Percentiles rank a stretch among this genome's conserved stretches.
phyloP scores from a whole-genome alignment of 371 early-diverging fungal genomes.

The Mucor sp. region DNA sequence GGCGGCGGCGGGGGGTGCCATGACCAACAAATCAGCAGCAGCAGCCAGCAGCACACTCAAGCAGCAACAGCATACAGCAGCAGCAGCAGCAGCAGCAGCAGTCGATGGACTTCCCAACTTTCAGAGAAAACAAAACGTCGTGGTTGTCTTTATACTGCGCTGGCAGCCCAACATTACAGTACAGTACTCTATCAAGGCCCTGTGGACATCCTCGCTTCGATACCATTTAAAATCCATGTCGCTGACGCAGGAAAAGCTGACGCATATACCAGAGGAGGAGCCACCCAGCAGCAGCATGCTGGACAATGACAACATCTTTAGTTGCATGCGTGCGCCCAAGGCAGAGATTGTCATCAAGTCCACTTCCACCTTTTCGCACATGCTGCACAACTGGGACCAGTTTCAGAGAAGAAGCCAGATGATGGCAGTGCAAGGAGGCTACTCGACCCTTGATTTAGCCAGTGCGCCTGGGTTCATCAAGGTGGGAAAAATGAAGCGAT shows the following conservation, averaged over 20 bases:
- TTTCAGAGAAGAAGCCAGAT: slow-evolving; percentile 44
- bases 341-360: slow-evolving; percentile 48
- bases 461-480: slow-evolving; percentile 62
- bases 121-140: slow-evolving; percentile 42
- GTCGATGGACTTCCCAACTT: background rate
- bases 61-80: background rate
- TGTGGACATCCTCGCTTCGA: slow-evolving; percentile 43
- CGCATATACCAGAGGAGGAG: slow-evolving; percentile 14
- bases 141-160: slow-evolving; percentile 67
- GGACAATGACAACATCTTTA: slow-evolving; percentile 29
- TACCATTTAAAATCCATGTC: slow-evolving; percentile 18
- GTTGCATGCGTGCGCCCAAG: slow-evolving; percentile 42
- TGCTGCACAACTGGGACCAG: slow-evolving; percentile 51
- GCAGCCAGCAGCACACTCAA: background rate
- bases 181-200: slow-evolving; percentile 77
- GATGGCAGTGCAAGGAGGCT: slow-evolving; percentile 49
- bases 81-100: background rate
- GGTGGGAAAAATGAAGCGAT: slow-evolving; percentile 64
- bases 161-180: slow-evolving; percentile 92
- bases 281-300: background rate
- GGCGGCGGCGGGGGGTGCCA: background rate
- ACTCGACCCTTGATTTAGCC: slow-evolving; percentile 37
- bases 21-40: background rate
- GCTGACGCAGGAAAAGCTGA: slow-evolving; percentile 22
- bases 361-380: slow-evolving; percentile 46